phyloP scores from a whole-genome alignment of 441 rosid genomes.

The Erodium trifolium region DNA sequence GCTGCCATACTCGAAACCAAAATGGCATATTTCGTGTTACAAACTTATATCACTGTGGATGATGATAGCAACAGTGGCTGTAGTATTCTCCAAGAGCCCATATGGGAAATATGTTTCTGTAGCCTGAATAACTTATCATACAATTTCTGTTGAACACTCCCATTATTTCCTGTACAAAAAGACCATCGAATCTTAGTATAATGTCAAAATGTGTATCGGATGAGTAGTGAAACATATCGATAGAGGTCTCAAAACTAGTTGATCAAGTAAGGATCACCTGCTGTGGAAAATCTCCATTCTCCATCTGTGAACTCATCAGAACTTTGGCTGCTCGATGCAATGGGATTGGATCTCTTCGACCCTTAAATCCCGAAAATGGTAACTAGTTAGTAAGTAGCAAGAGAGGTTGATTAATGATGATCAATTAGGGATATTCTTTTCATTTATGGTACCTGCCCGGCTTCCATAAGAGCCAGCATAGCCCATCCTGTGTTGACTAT shows the following conservation, averaged over 20 bases:
- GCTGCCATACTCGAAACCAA: too few relatives aligned
- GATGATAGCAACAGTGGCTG: conserved; percentile 9
- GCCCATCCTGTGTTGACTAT: conserved; percentile 82
- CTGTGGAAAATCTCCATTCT: conserved; percentile 26
- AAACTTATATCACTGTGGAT: not conserved
- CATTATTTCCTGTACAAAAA: conserved; percentile 31
- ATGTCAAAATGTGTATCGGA: too few relatives aligned
- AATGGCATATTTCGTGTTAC: too few relatives aligned
- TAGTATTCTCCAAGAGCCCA: conserved; percentile 55
- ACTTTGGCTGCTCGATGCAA: conserved; percentile 47
- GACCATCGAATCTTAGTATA: too few relatives aligned
- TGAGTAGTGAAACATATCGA: too few relatives aligned
- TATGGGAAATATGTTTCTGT: conserved; percentile 43
- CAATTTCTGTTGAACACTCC: conserved; percentile 52
- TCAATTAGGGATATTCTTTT: too few relatives aligned
- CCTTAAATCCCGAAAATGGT: conserved; percentile 21
- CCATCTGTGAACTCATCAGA: conserved; percentile 39
- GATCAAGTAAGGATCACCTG: too few relatives aligned
- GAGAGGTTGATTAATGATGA: too few relatives aligned
- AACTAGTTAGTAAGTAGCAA: not conserved
- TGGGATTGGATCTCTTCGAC: conserved; percentile 37
- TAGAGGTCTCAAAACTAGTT: too few relatives aligned
- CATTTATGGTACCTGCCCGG: conserved; percentile 42
- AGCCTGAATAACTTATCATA: conserved; percentile 39
- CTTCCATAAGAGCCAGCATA: conserved; percentile 58